Percentiles rank a stretch among this genome's conserved stretches.
phyloP scores from a whole-genome alignment of 2,329 filamentous ascomycete species.

The Botrytis sinoallii region DNA sequence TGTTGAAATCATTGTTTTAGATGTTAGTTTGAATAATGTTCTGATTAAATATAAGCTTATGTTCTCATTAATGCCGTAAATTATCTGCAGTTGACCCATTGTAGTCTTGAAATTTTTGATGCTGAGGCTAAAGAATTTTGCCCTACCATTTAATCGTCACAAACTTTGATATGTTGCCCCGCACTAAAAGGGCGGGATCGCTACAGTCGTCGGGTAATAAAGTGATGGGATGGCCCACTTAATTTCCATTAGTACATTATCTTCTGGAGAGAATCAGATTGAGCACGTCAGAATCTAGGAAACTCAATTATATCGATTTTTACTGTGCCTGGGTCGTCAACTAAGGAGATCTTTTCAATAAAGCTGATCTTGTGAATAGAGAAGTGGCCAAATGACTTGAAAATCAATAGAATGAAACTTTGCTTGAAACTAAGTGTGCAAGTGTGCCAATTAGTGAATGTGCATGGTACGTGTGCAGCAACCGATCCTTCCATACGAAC shows the following conservation, averaged over 20 bases:
- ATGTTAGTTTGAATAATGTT: background rate
- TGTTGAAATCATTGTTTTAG: background rate
- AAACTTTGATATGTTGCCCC: background rate
- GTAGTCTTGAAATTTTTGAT: background rate
- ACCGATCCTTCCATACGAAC: background rate
- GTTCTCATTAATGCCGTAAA: background rate
- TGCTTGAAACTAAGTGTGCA: background rate
- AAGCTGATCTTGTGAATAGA: background rate
- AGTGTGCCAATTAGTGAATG: background rate
- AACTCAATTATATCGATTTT: background rate
- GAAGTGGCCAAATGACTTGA: background rate
- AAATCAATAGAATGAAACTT: background rate
- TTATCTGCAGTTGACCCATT: background rate
- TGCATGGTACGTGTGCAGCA: background rate
- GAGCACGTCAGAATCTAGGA: background rate
- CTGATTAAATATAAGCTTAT: background rate
- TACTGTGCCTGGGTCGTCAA: background rate
- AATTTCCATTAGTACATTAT: background rate
- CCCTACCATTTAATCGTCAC: background rate
- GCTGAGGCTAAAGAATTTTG: background rate
- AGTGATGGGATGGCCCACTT: background rate
- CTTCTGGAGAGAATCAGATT: background rate
- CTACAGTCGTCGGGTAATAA: background rate
- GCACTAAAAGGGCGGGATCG: background rate
- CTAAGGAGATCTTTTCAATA: background rate